phyloP scores from a whole-genome alignment of 2,329 filamentous ascomycete species.

The Fusarium chaquense region DNA sequence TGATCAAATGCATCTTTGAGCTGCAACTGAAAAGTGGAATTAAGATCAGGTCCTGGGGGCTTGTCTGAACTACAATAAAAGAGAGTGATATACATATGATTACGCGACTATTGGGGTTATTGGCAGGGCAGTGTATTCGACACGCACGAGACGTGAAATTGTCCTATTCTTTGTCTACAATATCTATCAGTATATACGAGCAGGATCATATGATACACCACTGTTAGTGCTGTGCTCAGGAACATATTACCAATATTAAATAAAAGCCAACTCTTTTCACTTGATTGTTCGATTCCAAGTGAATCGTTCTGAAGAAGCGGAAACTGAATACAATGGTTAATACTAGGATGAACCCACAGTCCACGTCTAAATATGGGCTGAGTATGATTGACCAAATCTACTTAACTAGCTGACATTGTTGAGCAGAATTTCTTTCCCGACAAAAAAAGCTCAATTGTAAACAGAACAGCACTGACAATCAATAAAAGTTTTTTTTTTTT shows the following conservation, averaged over 20 bases:
- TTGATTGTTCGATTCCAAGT: background rate
- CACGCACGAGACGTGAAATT: background rate
- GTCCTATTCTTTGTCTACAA: background rate
- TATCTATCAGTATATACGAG: background rate
- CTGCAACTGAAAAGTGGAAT: background rate
- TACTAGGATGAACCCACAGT: background rate
- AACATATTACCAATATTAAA: conserved; percentile 17
- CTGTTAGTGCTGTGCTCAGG: background rate
- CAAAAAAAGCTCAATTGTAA: background rate
- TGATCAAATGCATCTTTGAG: background rate
- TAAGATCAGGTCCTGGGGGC: background rate
- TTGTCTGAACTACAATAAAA: background rate
- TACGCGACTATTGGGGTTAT: background rate
- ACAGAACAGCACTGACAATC: background rate
- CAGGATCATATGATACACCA: background rate
- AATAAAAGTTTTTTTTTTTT: background rate
- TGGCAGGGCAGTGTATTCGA: background rate
- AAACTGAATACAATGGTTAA: background rate
- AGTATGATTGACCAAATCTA: background rate
- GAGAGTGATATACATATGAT: background rate
- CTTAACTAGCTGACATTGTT: background rate
- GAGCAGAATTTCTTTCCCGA: background rate
- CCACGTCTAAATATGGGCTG: background rate
- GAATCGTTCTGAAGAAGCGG: background rate
- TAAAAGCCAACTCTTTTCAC: conserved; percentile 6